Base-by-base conservation (phyloP, 2,329 filamentous ascomycete genomes). In the Aspergillus tamarii region DNA sequence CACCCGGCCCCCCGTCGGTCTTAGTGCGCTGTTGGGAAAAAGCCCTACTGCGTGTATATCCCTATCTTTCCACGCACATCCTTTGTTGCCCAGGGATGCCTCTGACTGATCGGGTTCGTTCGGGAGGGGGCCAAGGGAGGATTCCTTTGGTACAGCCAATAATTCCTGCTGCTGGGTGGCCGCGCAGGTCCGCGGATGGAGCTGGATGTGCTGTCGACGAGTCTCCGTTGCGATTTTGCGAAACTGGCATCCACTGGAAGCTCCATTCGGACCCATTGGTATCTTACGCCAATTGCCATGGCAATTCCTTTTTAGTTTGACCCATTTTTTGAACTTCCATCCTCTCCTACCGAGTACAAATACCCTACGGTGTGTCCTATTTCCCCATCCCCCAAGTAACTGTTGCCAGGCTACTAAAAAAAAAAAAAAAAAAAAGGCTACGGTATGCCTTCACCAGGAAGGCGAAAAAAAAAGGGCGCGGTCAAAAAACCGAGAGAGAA, bases 11-110 rank as follows among this genome's bases (percentile, higher is more conserved):
- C 70, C 73, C 67, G 69, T 73, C 67, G 66, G 69, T 70, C 64
- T 69, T 74, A 72, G 74, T 75, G 74, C 71, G 71, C 66, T 64
- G 61, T 59, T 56, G 55, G 57, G 53, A 61, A 68, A 70, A 70
- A 74, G 73, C 71, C 73, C 73, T 74, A 74, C 66, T 55, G 41
- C 32, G 61, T 58, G 61, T 65, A 57, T 60, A 36, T 66, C 57
- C 60, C 56, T 62, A 55, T 62, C 56, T 55, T 61, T 62, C 61
- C 63, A 64, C 55, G 55, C 65, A 63, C 61, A 56, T 62, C 63
- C 59, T 60, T 56, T 60, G 30, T 43, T 52, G 57, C 50, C 43
- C 59, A 62, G 61, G 60, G 59, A 52, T 45, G 41, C 54, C 54
- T 61, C 52, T 55, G 60, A 57, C 55, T 62, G 56, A 62, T 69